phyloP scores from a whole-genome alignment of 805 yeast genomes.

The Candida arabinofermentans region DNA sequence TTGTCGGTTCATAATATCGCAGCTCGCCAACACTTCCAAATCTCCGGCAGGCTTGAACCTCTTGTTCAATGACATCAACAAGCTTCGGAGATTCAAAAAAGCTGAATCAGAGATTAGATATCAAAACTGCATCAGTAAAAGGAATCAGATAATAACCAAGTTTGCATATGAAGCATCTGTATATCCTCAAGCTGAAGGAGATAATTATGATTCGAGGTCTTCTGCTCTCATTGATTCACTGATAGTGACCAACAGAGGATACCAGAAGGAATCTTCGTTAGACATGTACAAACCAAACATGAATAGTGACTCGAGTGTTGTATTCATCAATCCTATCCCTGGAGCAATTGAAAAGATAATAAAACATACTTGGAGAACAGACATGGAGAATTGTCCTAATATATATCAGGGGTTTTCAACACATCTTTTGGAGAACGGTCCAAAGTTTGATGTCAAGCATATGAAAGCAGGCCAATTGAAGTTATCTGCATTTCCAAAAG shows the following conservation, averaged over 20 bases:
- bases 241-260: conserved; percentile 8
- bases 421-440: conserved; percentile 15
- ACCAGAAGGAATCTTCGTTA: conserved; percentile 3
- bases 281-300: conserved; percentile 9
- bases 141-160: conserved; percentile 8
- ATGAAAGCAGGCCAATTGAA: conserved; percentile 19
- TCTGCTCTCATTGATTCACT: conserved; percentile 9
- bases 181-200: background rate
- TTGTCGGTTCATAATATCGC: conserved; percentile 18
- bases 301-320: conserved; percentile 16
- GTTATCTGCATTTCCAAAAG: conserved; percentile 16
- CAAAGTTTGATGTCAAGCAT: conserved; percentile 22
- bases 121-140: conserved; percentile 8
- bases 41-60: conserved; percentile 4
- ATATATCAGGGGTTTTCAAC: conserved; percentile 20
- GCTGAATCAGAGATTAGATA: conserved; percentile 12
- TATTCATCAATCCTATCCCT: conserved; percentile 23
- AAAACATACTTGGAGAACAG: conserved; percentile 3
- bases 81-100: conserved; percentile 6
- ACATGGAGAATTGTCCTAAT: conserved; percentile 12
- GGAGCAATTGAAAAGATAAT: conserved; percentile 15
- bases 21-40: conserved; percentile 10
- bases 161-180: conserved; percentile 5
- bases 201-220: background rate
- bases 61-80: conserved; percentile 7